Evolutionary conservation across 495 filamentous ascomycete species (phyloP), one percentile per base, ranked within the genome.

Genomic region (Xanthoparmelia taractica): DNA sequence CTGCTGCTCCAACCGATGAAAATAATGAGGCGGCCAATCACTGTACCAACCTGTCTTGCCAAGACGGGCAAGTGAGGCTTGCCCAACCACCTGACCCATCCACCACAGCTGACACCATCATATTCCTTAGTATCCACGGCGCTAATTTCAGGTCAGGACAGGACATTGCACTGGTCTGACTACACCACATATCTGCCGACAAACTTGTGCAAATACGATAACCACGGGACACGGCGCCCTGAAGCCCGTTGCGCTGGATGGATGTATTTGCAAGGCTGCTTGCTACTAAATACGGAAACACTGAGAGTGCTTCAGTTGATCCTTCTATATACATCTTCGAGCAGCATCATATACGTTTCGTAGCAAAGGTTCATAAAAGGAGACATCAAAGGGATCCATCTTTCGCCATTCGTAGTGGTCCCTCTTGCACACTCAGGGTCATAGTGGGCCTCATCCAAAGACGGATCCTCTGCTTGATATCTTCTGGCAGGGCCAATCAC

Each of bases 1-100:
- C 23, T 34, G 12, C 20, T 34, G 29, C 38, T 52, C 18, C 25
- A 10, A 59, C 25, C 27, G 3, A 40, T 33, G 52, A n/a, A n/a
- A n/a, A 33, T 41, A 36, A 62, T 62, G 60, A 62, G 60, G 60
- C 60, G 23, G 50, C 60, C 37, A 43, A 56, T 57, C 12, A 62
- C 7, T 34, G 50, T 25, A n/a, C n/a, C n/a, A n/a, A n/a, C n/a
- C n/a, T n/a, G 17, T 54, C 29, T 25, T 11, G 6, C 17, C 17
- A 23, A n/a, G 25, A 18, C 1, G 4, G 13, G 29, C n/a, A 23
- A 8, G 47, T 12, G n/a, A 47, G 43, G 43, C 43, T 47, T 23
- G 15, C 40, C 41, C n/a, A 45, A 25, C 15, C 41, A 45, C 41
- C 41, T 23, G 41, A 45, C 41, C 41, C 18, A 45, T 7, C 20